Percentiles rank a stretch among this genome's conserved stretches.
Evolutionary conservation across 768 basidiomycete species (phyloP).

Genomic region (Chalciporus sphaerocephalus): DNA sequence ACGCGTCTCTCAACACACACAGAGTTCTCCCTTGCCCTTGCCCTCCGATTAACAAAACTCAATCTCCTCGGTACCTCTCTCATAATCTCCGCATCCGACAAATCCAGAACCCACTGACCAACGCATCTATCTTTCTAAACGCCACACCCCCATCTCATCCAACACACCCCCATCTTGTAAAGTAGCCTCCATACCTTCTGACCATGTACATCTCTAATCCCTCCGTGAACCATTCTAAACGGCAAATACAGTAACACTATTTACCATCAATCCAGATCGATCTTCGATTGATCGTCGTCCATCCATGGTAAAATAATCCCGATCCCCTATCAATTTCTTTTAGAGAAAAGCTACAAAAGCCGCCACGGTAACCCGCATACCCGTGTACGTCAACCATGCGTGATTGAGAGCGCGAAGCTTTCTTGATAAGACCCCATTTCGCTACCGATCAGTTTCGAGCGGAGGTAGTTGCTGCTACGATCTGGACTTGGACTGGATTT

Average conservation of each 20-base stretch:
- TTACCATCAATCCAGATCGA: constrained; percentile 19
- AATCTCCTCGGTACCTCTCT: constrained; percentile 9
- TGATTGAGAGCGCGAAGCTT: neutral
- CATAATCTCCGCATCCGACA: neutral
- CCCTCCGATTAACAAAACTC: constrained; percentile 4
- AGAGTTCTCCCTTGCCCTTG: neutral
- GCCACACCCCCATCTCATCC: neutral
- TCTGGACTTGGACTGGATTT: neutral
- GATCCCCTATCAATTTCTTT: constrained; percentile 20
- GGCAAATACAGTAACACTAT: constrained; percentile 3
- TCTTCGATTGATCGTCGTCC: constrained; percentile 32
- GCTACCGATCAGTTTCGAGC: neutral
- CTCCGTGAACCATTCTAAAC: constrained; percentile 23
- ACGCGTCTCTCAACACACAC: no score
- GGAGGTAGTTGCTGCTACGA: no score
- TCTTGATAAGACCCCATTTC: neutral
- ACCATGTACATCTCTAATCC: constrained; percentile 8
- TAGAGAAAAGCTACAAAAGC: constrained; percentile 4
- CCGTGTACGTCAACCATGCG: constrained; percentile 12
- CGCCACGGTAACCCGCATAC: constrained; percentile 10
- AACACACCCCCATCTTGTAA: neutral
- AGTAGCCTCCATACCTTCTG: neutral
- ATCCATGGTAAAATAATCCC: neutral
- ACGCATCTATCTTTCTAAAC: neutral
- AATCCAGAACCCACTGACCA: neutral